A percentile compares a stretch with the other conserved stretches of the same genome.
These are phyloP conservation scores for Chalciporus sphaerocephalus DNA, from an alignment of 768 basidiomycete genomes.

Conservation along the genomic window DNA sequence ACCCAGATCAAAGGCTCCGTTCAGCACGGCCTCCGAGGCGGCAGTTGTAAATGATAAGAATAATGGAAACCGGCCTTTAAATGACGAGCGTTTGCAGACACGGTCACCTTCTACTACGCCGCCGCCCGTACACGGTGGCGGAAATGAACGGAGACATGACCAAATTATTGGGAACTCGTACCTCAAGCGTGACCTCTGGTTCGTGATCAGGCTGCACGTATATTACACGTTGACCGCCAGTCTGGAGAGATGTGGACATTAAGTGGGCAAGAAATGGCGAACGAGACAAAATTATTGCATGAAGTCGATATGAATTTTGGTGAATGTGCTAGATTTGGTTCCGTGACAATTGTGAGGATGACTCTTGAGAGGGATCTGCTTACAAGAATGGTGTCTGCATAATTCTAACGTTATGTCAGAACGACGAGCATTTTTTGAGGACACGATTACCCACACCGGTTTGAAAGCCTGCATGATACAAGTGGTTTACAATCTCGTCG, in stretches of 20 bases:
- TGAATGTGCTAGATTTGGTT: conserved; percentile 56
- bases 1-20: conserved; percentile 12
- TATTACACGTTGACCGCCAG: conserved; percentile 60
- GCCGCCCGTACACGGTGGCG: conserved; percentile 25
- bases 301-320: conserved; percentile 70
- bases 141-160: conserved; percentile 28
- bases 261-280: conserved; percentile 86
- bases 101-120: conserved; percentile 15
- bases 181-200: conserved; percentile 81
- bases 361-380: conserved; percentile 26
- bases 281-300: conserved; percentile 81
- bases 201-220: conserved; percentile 74
- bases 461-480: conserved; percentile 78
- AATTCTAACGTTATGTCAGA: conserved; percentile 51
- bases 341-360: conserved; percentile 9
- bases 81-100: conserved; percentile 17
- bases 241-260: conserved; percentile 76
- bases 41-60: conserved; percentile 14
- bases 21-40: conserved; percentile 20
- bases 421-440: conserved; percentile 5
- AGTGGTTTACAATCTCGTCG: conserved; percentile 71
- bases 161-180: conserved; percentile 36
- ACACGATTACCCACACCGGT: conserved; percentile 58
- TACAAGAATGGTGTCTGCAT: conserved; percentile 77
- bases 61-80: conserved; percentile 13